Percentiles rank a stretch among this genome's conserved stretches.
phyloP scores from a whole-genome alignment of 2,329 filamentous ascomycete species.

The Parastagonospora nodorum region DNA sequence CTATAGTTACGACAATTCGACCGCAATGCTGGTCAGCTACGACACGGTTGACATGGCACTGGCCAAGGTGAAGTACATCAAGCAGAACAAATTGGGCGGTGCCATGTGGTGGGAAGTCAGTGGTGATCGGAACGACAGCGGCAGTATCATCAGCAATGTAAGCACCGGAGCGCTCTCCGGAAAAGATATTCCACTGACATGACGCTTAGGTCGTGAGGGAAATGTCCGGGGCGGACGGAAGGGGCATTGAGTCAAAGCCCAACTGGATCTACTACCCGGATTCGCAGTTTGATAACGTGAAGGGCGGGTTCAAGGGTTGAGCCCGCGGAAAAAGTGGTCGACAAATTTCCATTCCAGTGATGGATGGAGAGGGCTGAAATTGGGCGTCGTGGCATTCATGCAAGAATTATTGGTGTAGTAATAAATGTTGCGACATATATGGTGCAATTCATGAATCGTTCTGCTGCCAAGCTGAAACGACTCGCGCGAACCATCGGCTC shows the following conservation, averaged over 20 bases:
- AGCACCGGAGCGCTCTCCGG: constrained; percentile 16
- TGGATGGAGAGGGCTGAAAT: constrained; percentile 1
- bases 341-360: neutral
- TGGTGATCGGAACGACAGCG: constrained; percentile 70
- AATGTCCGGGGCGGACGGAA: constrained; percentile 47
- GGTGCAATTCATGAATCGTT: constrained; percentile 8
- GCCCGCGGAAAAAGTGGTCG: neutral
- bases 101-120: constrained; percentile 98
- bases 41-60: constrained; percentile 69
- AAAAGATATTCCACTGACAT: constrained; percentile 7
- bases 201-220: constrained; percentile 41
- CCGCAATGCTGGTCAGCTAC: constrained; percentile 76
- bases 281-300: constrained; percentile 58
- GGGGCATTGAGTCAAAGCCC: constrained; percentile 51
- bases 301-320: constrained; percentile 47
- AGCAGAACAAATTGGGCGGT: constrained; percentile 71
- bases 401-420: constrained; percentile 13
- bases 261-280: constrained; percentile 57
- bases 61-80: constrained; percentile 75
- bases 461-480: constrained; percentile 18
- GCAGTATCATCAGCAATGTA: constrained; percentile 61
- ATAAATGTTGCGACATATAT: constrained; percentile 19
- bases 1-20: constrained; percentile 73
- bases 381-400: constrained; percentile 20
- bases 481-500: constrained; percentile 7